phyloP scores from a whole-genome alignment of 495 filamentous ascomycete species.

The Penicillium paxilli region DNA sequence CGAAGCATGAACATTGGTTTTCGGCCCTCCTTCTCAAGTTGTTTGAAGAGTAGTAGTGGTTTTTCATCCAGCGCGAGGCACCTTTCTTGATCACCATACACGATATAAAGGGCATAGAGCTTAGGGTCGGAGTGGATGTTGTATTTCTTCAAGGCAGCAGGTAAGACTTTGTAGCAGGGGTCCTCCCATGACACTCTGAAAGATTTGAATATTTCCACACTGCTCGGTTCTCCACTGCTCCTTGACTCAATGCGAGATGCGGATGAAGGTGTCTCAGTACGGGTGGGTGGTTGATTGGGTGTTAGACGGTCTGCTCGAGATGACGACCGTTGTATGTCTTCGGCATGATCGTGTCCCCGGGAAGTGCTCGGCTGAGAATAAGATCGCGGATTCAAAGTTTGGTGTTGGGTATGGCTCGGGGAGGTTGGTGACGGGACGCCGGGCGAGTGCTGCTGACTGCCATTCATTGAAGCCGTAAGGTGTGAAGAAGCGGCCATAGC shows the following conservation, averaged over 20 bases:
- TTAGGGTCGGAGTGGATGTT: constrained; percentile 97
- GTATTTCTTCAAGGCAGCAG: constrained; percentile 94
- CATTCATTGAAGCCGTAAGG: constrained; percentile 70
- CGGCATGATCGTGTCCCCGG: constrained; percentile 41
- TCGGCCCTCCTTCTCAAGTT: constrained; percentile 90
- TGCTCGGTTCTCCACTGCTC: constrained; percentile 42
- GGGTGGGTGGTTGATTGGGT: constrained; percentile 40
- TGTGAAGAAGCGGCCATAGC: constrained; percentile 75
- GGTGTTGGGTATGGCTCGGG: constrained; percentile 53
- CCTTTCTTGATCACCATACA: constrained; percentile 94
- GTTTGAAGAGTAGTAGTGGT: constrained; percentile 94
- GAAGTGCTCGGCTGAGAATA: constrained; percentile 38
- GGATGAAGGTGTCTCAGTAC: constrained; percentile 35
- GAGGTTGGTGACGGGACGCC: constrained; percentile 84
- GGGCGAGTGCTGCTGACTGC: constrained; percentile 65
- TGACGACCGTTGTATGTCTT: constrained; percentile 35
- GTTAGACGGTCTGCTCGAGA: constrained; percentile 38
- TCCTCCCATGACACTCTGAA: constrained; percentile 98
- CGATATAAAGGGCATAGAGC: constrained; percentile 95
- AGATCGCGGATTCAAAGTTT: constrained; percentile 49
- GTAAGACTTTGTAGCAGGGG: constrained; percentile 94
- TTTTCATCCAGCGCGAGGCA: constrained; percentile 90
- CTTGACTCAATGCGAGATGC: constrained; percentile 52
- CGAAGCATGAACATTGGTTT: constrained; percentile 99
- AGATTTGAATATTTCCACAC: constrained; percentile 95